These are phyloP conservation scores for Aspergillus saccharolyticus DNA, from an alignment of 495 filamentous ascomycete species.

Conservation along the genomic window DNA sequence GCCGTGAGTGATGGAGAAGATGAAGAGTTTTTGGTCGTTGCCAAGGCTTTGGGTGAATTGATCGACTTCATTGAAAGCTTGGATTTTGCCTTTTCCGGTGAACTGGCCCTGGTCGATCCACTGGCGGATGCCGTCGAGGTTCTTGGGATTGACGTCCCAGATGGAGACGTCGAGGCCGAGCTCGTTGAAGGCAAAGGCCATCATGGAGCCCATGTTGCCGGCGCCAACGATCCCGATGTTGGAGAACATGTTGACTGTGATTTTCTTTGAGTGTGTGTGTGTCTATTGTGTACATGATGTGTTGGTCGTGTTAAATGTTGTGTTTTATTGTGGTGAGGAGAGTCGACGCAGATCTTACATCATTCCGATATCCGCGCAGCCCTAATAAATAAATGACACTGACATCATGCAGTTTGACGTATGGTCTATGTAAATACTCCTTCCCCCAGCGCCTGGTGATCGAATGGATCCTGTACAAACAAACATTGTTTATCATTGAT, in stretches of 20 bases:
- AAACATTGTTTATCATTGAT: no score
- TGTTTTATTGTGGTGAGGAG: background rate
- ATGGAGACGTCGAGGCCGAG: constrained; percentile 56
- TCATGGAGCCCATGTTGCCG: constrained; percentile 62
- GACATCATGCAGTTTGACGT: constrained; percentile 1
- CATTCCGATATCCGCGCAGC: background rate
- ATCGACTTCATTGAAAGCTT: constrained; percentile 33
- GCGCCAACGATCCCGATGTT: constrained; percentile 56
- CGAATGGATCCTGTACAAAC: no score
- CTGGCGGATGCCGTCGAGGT: constrained; percentile 38
- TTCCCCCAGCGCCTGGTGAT: no score
- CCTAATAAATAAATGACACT: background rate
- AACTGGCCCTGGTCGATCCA: constrained; percentile 13
- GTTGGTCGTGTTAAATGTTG: background rate
- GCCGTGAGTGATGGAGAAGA: constrained; percentile 70
- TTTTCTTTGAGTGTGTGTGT: background rate
- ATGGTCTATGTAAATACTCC: no score
- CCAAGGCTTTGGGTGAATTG: constrained; percentile 38
- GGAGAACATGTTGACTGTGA: constrained; percentile 16
- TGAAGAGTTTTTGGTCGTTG: constrained; percentile 44
- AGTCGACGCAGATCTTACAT: background rate
- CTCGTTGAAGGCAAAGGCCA: constrained; percentile 62
- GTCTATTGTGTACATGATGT: background rate
- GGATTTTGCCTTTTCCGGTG: constrained; percentile 31
- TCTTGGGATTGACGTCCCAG: constrained; percentile 49